Evolutionary conservation across 2,329 filamentous ascomycete species (phyloP), one percentile per base, ranked within the genome.

Genomic region (Tolypocladium endophyticum): DNA sequence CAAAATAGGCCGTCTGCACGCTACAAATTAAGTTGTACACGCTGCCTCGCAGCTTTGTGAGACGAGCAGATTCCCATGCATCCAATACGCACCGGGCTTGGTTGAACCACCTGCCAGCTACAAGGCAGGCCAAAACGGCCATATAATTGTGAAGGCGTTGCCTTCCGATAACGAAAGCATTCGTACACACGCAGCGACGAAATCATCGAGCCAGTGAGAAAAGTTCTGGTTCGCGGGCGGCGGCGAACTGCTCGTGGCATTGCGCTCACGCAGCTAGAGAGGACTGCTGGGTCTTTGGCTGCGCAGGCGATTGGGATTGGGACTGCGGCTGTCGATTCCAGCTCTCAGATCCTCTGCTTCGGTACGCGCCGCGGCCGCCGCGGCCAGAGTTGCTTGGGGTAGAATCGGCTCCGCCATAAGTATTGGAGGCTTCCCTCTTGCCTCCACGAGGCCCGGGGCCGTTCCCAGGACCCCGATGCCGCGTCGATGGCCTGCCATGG

Each of bases 301-400:
- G 59, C 16, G 58, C 45, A 30, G 59, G 58, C 11, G 52, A 58
- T 47, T 62, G 62, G 25, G 64, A 50, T 18, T 53, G 60, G 20
- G 61, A 52, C 18, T 55, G 47, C 16, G 58, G 59, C 60, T 67
- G 65, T 45, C 77, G 73, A 53, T 68, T 72, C 78, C 77, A 79
- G 60, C 67, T 74, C 6, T 78, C 75, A 16, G 74, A 72, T 30
- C 68, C 69, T 60, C 75, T 71, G 47, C 71, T 70, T 39, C 77
- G 73, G 61, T 75, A 79, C 25, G 67, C 67, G 52, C 76, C 74
- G 25, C 77, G 75, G 52, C 70, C 67, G 61, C 72, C 71, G 53
- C 76, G 72, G 57, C 69, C 61, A 52, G 56, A 47, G 52, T 56
- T 60, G 59, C 50, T 56, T 16, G 57, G 43, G 56, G 54, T 58